Evolutionary conservation across 306 rosid species (phyloP).

Genomic region (Vicia villosa): DNA sequence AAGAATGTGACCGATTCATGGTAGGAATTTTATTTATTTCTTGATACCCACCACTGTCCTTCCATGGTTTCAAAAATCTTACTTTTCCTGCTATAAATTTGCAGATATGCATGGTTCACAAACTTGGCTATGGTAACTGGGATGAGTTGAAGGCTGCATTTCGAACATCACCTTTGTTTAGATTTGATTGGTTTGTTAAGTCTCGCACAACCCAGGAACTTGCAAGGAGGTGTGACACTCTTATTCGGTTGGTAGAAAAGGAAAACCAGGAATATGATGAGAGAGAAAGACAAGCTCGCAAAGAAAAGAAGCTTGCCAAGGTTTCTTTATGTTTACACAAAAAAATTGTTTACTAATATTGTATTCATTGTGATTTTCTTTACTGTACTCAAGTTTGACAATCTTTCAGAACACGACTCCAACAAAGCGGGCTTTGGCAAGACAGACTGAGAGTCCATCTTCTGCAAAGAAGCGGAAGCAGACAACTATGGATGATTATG

Average conservation of each 20-base stretch:
- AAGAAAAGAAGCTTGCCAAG: constrained; percentile 98
- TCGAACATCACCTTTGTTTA: constrained; percentile 94
- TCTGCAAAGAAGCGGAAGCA: constrained; percentile 82
- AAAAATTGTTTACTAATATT: constrained; percentile 9
- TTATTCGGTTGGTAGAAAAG: constrained; percentile 92
- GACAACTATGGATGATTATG: constrained; percentile 79
- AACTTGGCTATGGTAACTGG: constrained; percentile 99
- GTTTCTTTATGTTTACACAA: constrained; percentile 41
- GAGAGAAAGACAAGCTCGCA: constrained; percentile 99
- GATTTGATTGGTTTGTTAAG: constrained; percentile 99
- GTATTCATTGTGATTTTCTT: not conserved
- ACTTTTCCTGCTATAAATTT: constrained; percentile 26
- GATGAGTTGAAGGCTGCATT: constrained; percentile 98
- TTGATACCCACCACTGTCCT: constrained; percentile 1
- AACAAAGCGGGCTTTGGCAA: constrained; percentile 75
- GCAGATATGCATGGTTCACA: constrained; percentile 98
- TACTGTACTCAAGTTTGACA: constrained; percentile 6
- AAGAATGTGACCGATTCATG: constrained; percentile 99
- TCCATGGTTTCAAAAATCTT: not conserved
- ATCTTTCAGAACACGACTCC: constrained; percentile 81
- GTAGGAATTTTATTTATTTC: constrained; percentile 40
- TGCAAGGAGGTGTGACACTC: constrained; percentile 97
- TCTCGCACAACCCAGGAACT: constrained; percentile 99
- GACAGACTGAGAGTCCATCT: constrained; percentile 79
- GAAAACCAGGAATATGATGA: constrained; percentile 98